phyloP scores from a whole-genome alignment of 1,139 yeast genomes.

The Pichia sp. region DNA sequence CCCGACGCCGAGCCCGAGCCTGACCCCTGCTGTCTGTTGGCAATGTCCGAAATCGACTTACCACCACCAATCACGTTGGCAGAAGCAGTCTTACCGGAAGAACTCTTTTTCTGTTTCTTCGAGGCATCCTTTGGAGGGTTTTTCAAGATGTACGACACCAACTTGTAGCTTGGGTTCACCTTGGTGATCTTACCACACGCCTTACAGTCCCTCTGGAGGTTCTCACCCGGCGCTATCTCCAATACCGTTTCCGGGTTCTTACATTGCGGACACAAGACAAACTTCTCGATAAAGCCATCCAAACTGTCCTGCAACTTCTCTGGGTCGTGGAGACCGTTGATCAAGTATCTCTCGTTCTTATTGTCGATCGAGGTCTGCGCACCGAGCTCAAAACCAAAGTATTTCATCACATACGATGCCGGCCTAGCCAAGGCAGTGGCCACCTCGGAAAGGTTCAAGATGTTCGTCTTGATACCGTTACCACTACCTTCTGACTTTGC shows the following conservation, averaged over 20 bases:
- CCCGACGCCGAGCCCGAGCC: slow-evolving; percentile 37
- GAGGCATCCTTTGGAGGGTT: slow-evolving; percentile 76
- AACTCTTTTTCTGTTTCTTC: slow-evolving; percentile 61
- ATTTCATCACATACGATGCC: slow-evolving; percentile 84
- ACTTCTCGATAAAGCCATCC: slow-evolving; percentile 90
- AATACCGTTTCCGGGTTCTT: slow-evolving; percentile 97
- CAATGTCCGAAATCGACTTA: slow-evolving; percentile 71
- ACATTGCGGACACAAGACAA: slow-evolving; percentile 91
- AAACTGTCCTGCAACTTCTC: slow-evolving; percentile 85
- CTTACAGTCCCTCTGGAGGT: slow-evolving; percentile 87
- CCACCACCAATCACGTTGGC: slow-evolving; percentile 91
- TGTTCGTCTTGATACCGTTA: slow-evolving; percentile 96
- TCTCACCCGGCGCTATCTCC: slow-evolving; percentile 70
- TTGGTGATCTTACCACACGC: slow-evolving; percentile 93
- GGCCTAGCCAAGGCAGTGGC: slow-evolving; percentile 95
- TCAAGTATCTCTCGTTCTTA: slow-evolving; percentile 78
- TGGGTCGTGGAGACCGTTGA: slow-evolving; percentile 94
- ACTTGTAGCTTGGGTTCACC: slow-evolving; percentile 82
- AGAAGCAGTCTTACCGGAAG: slow-evolving; percentile 71
- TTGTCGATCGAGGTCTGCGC: slow-evolving; percentile 87
- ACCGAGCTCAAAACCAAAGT: slow-evolving; percentile 94
- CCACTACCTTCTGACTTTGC: slow-evolving; percentile 99
- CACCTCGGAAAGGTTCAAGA: slow-evolving; percentile 85
- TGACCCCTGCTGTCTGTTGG: slow-evolving; percentile 48
- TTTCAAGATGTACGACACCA: slow-evolving; percentile 81